A percentile compares a stretch with the other conserved stretches of the same genome.
phyloP scores from a whole-genome alignment of 805 yeast genomes.

The Suhomyces sp. region DNA sequence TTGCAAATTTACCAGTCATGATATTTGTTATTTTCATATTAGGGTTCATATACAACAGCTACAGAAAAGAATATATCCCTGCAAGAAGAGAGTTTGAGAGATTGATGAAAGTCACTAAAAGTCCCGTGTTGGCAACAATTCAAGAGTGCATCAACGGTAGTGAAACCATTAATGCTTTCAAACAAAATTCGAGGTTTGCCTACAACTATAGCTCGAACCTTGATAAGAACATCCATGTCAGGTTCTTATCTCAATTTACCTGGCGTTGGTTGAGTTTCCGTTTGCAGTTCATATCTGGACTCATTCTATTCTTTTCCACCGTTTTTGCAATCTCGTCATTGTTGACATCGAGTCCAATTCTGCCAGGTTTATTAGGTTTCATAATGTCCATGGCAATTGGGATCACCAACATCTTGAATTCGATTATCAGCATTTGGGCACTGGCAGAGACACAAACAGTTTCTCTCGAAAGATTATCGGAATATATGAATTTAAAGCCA shows the following conservation, averaged over 20 bases:
- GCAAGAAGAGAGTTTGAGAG: slow-evolving; percentile 37
- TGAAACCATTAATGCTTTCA: slow-evolving; percentile 34
- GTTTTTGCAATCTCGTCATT: slow-evolving; percentile 55
- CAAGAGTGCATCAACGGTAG: slow-evolving; percentile 39
- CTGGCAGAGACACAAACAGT: slow-evolving; percentile 77
- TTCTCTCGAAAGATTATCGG: slow-evolving; percentile 68
- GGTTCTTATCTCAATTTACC: too few species aligned
- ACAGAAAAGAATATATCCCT: slow-evolving; percentile 32
- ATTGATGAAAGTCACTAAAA: slow-evolving; percentile 27
- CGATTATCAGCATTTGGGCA: slow-evolving; percentile 63
- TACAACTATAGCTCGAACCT: slow-evolving; percentile 28
- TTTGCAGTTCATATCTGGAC: slow-evolving; percentile 57
- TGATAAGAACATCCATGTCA: too few species aligned
- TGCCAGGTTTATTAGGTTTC: slow-evolving; percentile 67
- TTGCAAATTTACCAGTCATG: slow-evolving; percentile 34
- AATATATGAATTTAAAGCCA: slow-evolving; percentile 64
- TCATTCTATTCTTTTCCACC: slow-evolving; percentile 50
- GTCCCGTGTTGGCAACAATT: slow-evolving; percentile 35
- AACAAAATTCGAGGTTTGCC: slow-evolving; percentile 28
- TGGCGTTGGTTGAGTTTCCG: too few species aligned
- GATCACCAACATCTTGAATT: slow-evolving; percentile 55
- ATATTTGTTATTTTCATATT: slow-evolving; percentile 24
- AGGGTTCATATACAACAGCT: slow-evolving; percentile 29
- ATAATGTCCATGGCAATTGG: slow-evolving; percentile 60
- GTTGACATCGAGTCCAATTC: slow-evolving; percentile 57